Percentiles rank a stretch among this genome's conserved stretches.
These are phyloP conservation scores for Pestalotiopsis sp. DNA, from an alignment of 2,329 filamentous ascomycete genomes.

Conservation along the genomic window DNA sequence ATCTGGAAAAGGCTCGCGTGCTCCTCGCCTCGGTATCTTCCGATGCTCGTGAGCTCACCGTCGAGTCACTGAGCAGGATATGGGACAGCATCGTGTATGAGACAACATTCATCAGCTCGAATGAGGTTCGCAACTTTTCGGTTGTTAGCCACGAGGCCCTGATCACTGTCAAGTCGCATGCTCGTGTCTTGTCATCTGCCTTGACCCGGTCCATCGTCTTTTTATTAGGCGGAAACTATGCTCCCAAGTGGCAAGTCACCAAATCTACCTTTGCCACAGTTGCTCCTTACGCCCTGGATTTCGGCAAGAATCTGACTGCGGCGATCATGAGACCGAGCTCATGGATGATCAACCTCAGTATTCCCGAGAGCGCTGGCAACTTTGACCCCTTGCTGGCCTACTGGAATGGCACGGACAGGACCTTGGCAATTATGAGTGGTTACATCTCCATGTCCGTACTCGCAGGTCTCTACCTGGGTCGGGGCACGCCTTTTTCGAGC, in stretches of 20 bases:
- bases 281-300: constrained; percentile 23
- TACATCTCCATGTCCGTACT: constrained; percentile 76
- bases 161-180: constrained; percentile 57
- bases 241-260: constrained; percentile 27
- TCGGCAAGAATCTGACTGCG: constrained; percentile 33
- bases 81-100: constrained; percentile 52
- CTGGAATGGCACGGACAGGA: constrained; percentile 67
- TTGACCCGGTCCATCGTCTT: constrained; percentile 42
- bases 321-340: constrained; percentile 48
- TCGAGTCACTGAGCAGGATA: constrained; percentile 41
- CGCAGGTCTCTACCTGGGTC: constrained; percentile 78
- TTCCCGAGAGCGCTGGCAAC: constrained; percentile 36
- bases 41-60: constrained; percentile 24
- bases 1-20: constrained; percentile 29
- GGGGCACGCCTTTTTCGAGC: constrained; percentile 68
- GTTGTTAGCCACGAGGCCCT: constrained; percentile 74
- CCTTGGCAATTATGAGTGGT: constrained; percentile 75
- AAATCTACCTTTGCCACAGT: constrained; percentile 20
- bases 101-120: constrained; percentile 49
- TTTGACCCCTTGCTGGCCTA: constrained; percentile 63
- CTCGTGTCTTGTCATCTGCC: constrained; percentile 42
- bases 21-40: constrained; percentile 21
- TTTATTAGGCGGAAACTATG: constrained; percentile 46
- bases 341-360: constrained; percentile 61
- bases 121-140: constrained; percentile 76